Conservation (phyloP, 2,329 filamentous ascomycete species). For the Lasiodiplodia hormozganensis region DNA sequence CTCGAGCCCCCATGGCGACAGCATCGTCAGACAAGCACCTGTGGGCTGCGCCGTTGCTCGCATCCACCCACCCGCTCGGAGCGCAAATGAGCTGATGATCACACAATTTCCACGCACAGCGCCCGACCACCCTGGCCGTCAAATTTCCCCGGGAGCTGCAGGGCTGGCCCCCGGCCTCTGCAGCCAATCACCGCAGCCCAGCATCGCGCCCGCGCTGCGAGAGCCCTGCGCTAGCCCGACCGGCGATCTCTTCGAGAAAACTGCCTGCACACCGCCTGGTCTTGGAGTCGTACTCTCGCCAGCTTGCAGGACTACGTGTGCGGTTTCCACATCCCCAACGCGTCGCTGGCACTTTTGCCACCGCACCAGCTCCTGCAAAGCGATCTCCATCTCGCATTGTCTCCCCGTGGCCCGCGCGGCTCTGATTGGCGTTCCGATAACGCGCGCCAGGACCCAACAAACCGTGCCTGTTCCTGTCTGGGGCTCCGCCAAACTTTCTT, state of each 20-base stretch:
- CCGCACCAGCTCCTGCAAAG: conserved; percentile 19
- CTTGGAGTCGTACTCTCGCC: conserved; percentile 1
- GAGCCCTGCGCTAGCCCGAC: conserved; percentile 11
- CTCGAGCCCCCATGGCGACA: conserved; percentile 24
- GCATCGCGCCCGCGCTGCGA: not conserved
- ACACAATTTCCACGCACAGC: conserved; percentile 21
- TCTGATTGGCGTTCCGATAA: conserved; percentile 26
- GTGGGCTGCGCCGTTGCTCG: conserved; percentile 1
- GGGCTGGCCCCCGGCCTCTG: conserved; percentile 16
- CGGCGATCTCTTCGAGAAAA: conserved; percentile 26
- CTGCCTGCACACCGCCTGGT: not conserved
- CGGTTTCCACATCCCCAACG: conserved; percentile 21
- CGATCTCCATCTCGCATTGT: conserved; percentile 19
- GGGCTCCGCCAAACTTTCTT: conserved; percentile 11
- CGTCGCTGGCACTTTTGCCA: conserved; percentile 18
- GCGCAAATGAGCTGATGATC: conserved; percentile 25
- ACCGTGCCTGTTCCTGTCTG: conserved; percentile 19
- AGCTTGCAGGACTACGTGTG: conserved; percentile 12
- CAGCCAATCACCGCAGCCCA: conserved; percentile 13
- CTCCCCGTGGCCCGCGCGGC: conserved; percentile 9
- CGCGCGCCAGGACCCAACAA: conserved; percentile 5
- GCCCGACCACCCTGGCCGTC: conserved; percentile 1
- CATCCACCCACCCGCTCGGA: not conserved
- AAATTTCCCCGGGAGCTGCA: conserved; percentile 26
- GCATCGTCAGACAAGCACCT: conserved; percentile 24